These are phyloP conservation scores for Phytophthora pini DNA, from an alignment of 352 stramenopile genomes.

Conservation along the genomic window DNA sequence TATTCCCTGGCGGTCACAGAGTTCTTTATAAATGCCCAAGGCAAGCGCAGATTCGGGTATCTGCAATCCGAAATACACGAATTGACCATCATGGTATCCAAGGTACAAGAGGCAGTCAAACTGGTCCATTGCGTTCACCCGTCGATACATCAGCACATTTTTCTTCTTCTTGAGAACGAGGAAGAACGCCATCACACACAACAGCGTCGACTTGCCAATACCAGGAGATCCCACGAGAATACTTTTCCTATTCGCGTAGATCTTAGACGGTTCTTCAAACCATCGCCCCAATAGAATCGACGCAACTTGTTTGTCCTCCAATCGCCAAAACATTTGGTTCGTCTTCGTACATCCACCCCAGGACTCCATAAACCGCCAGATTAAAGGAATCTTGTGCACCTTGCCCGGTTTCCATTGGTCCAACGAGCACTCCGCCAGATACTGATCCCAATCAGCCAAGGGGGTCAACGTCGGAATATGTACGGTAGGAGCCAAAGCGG, in stretches of 20 bases:
- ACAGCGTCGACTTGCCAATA: slow-evolving; percentile 39
- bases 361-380: neutral
- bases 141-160: slow-evolving; percentile 42
- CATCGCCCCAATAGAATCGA: slow-evolving; percentile 21
- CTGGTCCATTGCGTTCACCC: too few species aligned
- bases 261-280: neutral
- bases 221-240: slow-evolving; percentile 32
- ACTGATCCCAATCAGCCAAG: too few species aligned
- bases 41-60: neutral
- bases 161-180: slow-evolving; percentile 37
- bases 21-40: neutral
- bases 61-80: slow-evolving; percentile 9
- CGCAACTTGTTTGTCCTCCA: slow-evolving; percentile 28
- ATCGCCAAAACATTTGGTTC: slow-evolving; percentile 23
- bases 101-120: slow-evolving; percentile 12
- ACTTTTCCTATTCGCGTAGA: slow-evolving; percentile 20
- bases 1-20: neutral
- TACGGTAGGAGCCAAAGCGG: too few species aligned
- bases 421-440: neutral
- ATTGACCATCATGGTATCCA: slow-evolving; percentile 12
- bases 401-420: neutral
- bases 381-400: too few species aligned
- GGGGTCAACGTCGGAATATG: too few species aligned
- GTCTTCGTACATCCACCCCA: slow-evolving; percentile 24
- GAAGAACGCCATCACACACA: slow-evolving; percentile 37